Base-by-base conservation (phyloP, 179 eudicot genomes). In the Heliamphora pulchella region DNA sequence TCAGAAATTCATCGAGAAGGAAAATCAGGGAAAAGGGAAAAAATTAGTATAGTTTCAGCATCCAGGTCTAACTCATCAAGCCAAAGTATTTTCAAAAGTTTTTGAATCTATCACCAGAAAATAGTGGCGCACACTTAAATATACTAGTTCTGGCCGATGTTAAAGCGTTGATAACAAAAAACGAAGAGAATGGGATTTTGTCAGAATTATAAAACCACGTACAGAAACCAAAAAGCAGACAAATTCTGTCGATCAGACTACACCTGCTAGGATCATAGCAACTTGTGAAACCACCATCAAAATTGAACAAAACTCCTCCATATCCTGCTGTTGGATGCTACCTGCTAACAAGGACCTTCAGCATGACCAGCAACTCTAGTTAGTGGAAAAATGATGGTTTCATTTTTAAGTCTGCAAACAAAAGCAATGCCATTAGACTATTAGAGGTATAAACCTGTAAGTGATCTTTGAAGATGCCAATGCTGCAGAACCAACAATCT, bases 341-440 rank as follows among this genome's bases (percentile, higher is more conserved):
- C 65, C 78, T 15, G 78, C 64, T 58, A 75, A 75, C 78, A 75
- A 39, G 3, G 78, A 75, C 50, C 78, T 75, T 55, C 78, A 57
- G 50, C 63, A 58, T 11, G 13, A 55, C 71, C 57, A 74, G 59
- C 39, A 50, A 78, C 31, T 53, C 9, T 3, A 51, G 11, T 59
- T 57, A 74, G 39, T 2, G 47, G 15, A 43, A 4, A 43, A 67
- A 31, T 1, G 51, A 53, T 31, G 53, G n/a, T 51, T 41, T 62
- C 20, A 31, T 4, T 58, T 76, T 8, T 7, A 9, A 46, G 47
- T 43, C 67, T 75, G 39, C 57, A 55, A 54, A 11, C 20, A 53
- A 57, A 1, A 55, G 2, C 20, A 57, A 18, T 51, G 77, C 4
- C 17, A 20, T 2, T 44, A 74, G 53, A 50, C 31, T 31, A 31